Evolutionary conservation across 495 filamentous ascomycete genomes (phyloP), one percentile per base, ranked within the genome.

Genomic region (Trypethelium eluteriae): DNA sequence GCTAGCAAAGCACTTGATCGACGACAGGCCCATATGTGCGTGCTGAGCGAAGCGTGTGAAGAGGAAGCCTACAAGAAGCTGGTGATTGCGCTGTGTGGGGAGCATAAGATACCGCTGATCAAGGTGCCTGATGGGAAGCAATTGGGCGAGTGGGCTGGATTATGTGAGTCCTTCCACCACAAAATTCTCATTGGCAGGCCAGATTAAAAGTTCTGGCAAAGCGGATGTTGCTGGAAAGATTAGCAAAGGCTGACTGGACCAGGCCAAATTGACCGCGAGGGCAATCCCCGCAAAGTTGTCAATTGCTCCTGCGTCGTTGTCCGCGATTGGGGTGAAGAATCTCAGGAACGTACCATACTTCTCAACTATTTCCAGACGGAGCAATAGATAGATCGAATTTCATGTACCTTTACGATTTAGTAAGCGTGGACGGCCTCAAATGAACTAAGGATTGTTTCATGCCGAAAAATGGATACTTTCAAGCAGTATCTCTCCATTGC

Each of bases 11-110:
- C 94, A 63, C 89, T 98, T 68, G 95, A 98, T 81, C 85, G 94
- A 73, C 90, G 95, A 71, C 91, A 98, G 85, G 94, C 94, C 38
- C 95, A 98, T 81, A 96, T 98, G 91, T 98, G 95, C 81, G 94
- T 98, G 73, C 86, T 98, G 67, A 98, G 98, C 84, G 94, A 98
- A 85, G 88, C 84, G 69, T 98, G 94, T 83, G 94, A 98, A 83
- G 95, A 98, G 86, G 94, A 98, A 85, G 93, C 94, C 70, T 98
- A 98, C 85, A 98, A 98, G 91, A 98, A 98, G 87, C 86, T 98
- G 62, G 93, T 98, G 71, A 90, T 98, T 69, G 94, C 94, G 70
- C 86, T 98, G 64, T 98, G 94, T 87, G 89, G 86, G 63, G 94
- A 98, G 85, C 94, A 98, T 84, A 94, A 96, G 87, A 98, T 98